phyloP scores from a whole-genome alignment of 2,329 filamentous ascomycete genomes.

The Stemphylium vesicarium region DNA sequence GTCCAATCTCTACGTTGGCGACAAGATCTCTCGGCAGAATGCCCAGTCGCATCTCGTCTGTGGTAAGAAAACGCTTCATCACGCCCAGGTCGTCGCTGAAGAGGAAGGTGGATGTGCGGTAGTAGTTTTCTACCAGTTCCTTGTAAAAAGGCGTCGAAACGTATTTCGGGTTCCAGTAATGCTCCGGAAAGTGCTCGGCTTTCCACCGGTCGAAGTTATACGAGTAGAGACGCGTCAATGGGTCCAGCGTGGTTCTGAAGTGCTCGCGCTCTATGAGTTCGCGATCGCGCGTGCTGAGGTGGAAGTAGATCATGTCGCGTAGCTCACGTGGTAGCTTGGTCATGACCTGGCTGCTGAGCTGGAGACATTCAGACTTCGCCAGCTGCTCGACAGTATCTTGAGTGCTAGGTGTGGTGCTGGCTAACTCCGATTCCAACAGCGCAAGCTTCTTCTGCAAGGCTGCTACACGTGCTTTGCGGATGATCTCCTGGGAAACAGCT shows the following conservation, averaged over 20 bases:
- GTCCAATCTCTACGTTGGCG: constrained; percentile 17
- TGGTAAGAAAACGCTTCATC: constrained; percentile 22
- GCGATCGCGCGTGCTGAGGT: constrained; percentile 16
- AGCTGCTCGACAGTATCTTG: constrained; percentile 12
- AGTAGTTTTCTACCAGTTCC: constrained; percentile 27
- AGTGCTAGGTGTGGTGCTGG: constrained; percentile 5
- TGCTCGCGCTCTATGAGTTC: constrained; percentile 27
- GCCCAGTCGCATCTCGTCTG: constrained; percentile 21
- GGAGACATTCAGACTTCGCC: constrained; percentile 23
- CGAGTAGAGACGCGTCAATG: constrained; percentile 21
- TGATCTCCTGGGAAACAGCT: constrained; percentile 4
- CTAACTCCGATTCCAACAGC: constrained; percentile 11
- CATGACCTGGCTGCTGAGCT: constrained; percentile 12
- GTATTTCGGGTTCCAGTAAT: constrained; percentile 23
- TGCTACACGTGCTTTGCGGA: constrained; percentile 8
- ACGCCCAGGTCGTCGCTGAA: constrained; percentile 25
- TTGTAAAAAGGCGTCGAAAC: constrained; percentile 9
- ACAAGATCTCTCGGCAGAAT: constrained; percentile 19
- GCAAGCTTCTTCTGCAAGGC: constrained; percentile 12
- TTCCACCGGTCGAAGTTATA: constrained; percentile 27
- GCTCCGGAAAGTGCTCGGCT: constrained; percentile 20
- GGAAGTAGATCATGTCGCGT: constrained; percentile 27
- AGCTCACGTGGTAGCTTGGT: constrained; percentile 22
- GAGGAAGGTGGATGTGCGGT: constrained; percentile 25
- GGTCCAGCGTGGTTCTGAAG: constrained; percentile 27